phyloP scores from a whole-genome alignment of 2,329 filamentous ascomycete species.

The Sarocladium brachiariae region DNA sequence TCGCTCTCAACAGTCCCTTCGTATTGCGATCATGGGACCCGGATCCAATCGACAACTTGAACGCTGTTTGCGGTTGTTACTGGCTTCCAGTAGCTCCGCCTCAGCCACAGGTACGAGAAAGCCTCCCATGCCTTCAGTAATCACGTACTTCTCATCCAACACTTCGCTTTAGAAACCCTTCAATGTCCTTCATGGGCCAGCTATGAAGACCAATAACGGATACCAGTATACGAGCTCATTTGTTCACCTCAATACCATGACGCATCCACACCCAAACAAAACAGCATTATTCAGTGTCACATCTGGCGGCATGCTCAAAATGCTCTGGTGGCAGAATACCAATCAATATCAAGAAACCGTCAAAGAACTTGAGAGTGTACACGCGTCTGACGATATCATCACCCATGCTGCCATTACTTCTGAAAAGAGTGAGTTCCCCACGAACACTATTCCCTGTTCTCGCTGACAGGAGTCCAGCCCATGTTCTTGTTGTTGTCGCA shows the following conservation, averaged over 20 bases:
- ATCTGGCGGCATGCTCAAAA: constrained; percentile 62
- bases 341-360: constrained; percentile 64
- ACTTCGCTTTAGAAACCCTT: constrained; percentile 28
- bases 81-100: constrained; percentile 64
- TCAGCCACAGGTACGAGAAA: constrained; percentile 29
- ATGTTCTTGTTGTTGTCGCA: constrained; percentile 58
- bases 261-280: constrained; percentile 63
- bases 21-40: constrained; percentile 53
- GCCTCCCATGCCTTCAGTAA: neutral
- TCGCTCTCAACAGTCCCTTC: constrained; percentile 66
- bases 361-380: constrained; percentile 67
- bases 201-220: constrained; percentile 47
- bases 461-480: constrained; percentile 30
- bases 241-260: constrained; percentile 61
- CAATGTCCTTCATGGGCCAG: constrained; percentile 51
- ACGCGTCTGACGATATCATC: constrained; percentile 66
- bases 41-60: constrained; percentile 68
- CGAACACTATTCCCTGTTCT: neutral
- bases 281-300: constrained; percentile 73
- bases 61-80: constrained; percentile 73
- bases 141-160: constrained; percentile 1
- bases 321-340: constrained; percentile 72
- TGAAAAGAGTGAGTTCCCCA: constrained; percentile 55
- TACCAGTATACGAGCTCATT: constrained; percentile 67
- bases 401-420: constrained; percentile 72